phyloP scores from a whole-genome alignment of 306 rosid genomes.

The Oemleria cerasiformis region DNA sequence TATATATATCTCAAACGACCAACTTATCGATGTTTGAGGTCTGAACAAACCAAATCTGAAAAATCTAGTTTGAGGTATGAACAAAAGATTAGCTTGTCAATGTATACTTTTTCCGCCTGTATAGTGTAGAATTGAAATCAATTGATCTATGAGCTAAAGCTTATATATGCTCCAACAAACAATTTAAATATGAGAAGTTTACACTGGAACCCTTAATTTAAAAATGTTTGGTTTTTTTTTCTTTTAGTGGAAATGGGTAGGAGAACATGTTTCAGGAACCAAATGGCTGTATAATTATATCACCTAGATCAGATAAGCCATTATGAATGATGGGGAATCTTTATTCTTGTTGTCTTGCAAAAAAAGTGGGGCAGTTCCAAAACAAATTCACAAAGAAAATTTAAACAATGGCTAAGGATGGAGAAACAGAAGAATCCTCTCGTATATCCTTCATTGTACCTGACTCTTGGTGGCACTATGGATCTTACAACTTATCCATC shows the following conservation, averaged over 20 bases:
- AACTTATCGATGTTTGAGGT: neutral
- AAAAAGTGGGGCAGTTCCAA: neutral
- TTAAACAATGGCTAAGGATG: neutral
- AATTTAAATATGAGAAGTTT: neutral
- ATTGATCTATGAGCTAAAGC: neutral
- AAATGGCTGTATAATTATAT: neutral
- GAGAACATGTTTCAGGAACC: conserved; percentile 6
- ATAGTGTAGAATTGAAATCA: neutral
- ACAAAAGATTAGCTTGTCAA: neutral
- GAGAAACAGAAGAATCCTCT: neutral
- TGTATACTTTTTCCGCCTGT: neutral
- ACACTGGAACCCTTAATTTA: neutral
- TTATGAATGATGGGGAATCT: neutral
- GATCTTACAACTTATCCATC: neutral
- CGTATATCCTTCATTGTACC: neutral
- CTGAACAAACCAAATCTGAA: neutral
- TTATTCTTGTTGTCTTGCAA: neutral
- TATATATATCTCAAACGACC: neutral
- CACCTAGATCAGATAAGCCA: neutral
- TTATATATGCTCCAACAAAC: neutral
- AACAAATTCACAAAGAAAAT: neutral
- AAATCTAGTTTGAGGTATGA: neutral
- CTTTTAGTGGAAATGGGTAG: neutral
- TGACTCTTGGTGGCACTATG: neutral
- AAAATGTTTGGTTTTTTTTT: neutral